These are phyloP conservation scores for Colletotrichum aenigma DNA, from an alignment of 2,329 filamentous ascomycete genomes.

Conservation along the genomic window DNA sequence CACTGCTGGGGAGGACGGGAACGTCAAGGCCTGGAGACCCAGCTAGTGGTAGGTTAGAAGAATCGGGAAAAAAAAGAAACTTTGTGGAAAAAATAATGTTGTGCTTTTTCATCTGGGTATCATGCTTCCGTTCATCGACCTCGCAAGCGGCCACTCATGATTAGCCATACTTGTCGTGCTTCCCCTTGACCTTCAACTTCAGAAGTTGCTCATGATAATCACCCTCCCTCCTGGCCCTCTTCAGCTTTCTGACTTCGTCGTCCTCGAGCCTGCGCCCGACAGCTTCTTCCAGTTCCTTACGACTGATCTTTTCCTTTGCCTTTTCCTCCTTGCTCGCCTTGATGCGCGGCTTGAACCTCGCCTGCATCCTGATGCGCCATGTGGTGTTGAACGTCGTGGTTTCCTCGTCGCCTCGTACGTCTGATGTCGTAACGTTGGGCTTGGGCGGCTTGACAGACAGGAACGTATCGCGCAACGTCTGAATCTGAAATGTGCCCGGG, in stretches of 20 bases:
- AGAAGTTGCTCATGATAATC: constrained; percentile 88
- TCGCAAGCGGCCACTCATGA: background rate
- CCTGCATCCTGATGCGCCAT: constrained; percentile 89
- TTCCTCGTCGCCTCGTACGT: constrained; percentile 79
- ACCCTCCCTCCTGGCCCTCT: constrained; percentile 82
- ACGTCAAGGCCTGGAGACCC: constrained; percentile 60
- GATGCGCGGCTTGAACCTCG: constrained; percentile 85
- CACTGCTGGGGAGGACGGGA: constrained; percentile 63
- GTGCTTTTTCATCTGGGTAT: constrained; percentile 7
- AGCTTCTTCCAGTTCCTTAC: constrained; percentile 82
- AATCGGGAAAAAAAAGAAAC: background rate
- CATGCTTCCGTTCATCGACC: background rate
- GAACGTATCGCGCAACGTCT: constrained; percentile 75
- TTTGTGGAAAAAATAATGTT: background rate
- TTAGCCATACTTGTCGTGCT: constrained; percentile 81
- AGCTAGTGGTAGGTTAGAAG: background rate
- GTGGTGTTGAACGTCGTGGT: constrained; percentile 71
- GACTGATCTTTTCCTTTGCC: constrained; percentile 82
- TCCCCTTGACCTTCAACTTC: constrained; percentile 87
- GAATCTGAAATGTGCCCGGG: constrained; percentile 74
- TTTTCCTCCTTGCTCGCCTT: constrained; percentile 83
- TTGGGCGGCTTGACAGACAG: constrained; percentile 64
- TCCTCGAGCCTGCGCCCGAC: constrained; percentile 80
- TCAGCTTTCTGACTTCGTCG: constrained; percentile 83
- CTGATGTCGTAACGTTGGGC: constrained; percentile 54